Evolutionary conservation across 2,329 filamentous ascomycete genomes (phyloP), one percentile per base, ranked within the genome.

Genomic region (Sporothrix sp.): DNA sequence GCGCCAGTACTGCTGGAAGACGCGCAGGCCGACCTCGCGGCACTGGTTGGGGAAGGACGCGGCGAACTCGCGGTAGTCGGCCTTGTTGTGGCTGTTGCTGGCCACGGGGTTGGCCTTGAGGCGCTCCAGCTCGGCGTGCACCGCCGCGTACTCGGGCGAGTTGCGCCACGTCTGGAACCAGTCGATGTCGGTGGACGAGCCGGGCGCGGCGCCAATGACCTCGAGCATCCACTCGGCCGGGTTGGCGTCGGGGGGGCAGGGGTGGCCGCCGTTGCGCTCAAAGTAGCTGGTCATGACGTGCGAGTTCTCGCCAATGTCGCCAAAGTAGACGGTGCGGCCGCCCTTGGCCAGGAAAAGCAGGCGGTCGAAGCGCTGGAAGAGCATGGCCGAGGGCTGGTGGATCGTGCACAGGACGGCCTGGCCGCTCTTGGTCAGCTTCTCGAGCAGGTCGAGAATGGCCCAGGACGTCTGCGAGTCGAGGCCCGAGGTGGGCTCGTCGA

Each of bases 401-500:
- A 96, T 96, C 0, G 91, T 96, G 71, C 89, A 95, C n/a, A 96
- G 81, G 66, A 96, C 87, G 49, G 90, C 90, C 64, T 94, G 88
- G 14, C 91, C 91, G 56, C 82, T 85, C 65, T 91, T 85, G 60
- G 88, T 88, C 30, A 96, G 75, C 68, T 94, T 95, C 67, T 94
- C 85, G 36, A 97, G 77, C 10, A 96, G 77, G 64, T 88, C 84
- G 40, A 89, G 76, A 63, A 96, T 95, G 56, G 87, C 86, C 87
- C 88, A 96, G 1, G 89, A 91, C 1, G 90, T 95, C 66, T 95
- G 89, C 62, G 82, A 87, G 67, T 96, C 91, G 18, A 96, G 80
- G 72, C 91, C 91, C 25, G 89, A 95, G 3, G 90, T 96, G 13
- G 91, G 91, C 67, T 97, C 91, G 60, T 97, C 91, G 35, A 96